Evolutionary conservation across 1,284 basidiomycete genomes (phyloP), one percentile per base, ranked within the genome.

Genomic region (Athelia psychrophila): DNA sequence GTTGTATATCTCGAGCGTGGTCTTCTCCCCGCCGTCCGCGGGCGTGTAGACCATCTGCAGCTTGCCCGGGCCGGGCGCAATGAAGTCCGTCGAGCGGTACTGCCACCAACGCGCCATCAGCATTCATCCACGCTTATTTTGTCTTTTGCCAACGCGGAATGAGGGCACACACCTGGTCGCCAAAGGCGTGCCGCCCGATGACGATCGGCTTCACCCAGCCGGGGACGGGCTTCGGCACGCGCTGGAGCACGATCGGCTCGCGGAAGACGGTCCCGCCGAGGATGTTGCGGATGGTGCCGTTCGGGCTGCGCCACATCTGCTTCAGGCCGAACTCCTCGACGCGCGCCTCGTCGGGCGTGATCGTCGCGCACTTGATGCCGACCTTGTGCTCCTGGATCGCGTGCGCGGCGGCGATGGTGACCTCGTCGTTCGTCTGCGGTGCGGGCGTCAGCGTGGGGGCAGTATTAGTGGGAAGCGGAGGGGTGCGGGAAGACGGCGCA

Each of bases 261-360:
- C 96, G 89, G 86, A 99, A 99, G 54, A 99, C 96, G 30, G 96
- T 98, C 50, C 96, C 96, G 47, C 95, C 95, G 49, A 98, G 86
- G 64, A 97, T 95, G 72, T 98, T 98, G 61, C 95, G 90, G 71
- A 98, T 95, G 6, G 95, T 96, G 58, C 94, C 95, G 72, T 98
- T 98, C 12, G 95, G 94, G 63, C 88, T 92, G 76, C 81, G 86
- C 92, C 92, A 95, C 96, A 99, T 99, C 74, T 96, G 85, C 81
- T 98, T 98, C 65, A 98, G 81, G 55, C 93, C 91, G 81, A 98
- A 98, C 73, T 97, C 95, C 64, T 92, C 75, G 49, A 96, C 93
- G 56, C 93, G 90, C 27, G 88, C 93, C 72, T 99, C 96, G 67
- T 99, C 96, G 13, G 96, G 96, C 3, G 96, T 98, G 76, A 99